Evolutionary conservation across 768 basidiomycete species (phyloP).

Genomic region (Lactarius akahatsu): DNA sequence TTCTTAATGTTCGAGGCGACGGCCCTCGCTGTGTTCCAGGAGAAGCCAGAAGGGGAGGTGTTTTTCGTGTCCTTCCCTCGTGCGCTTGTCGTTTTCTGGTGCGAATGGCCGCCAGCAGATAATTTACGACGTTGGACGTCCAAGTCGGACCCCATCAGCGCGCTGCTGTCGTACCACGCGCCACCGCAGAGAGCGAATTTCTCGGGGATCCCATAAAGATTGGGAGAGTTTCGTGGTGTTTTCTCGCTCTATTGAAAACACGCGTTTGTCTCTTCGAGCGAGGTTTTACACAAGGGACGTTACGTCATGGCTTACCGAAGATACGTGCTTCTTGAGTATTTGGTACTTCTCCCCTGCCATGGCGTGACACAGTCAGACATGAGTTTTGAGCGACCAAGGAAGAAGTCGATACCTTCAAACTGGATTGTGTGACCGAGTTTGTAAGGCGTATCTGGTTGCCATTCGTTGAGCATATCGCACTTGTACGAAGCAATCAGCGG

Average conservation of each 20-base stretch:
- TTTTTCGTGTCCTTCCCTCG: not conserved
- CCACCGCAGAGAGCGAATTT: not conserved
- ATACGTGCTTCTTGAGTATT: constrained; percentile 6
- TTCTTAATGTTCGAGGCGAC: constrained; percentile 1
- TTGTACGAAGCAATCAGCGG: not conserved
- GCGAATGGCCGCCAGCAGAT: not conserved
- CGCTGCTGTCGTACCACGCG: not conserved
- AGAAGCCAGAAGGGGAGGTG: not conserved
- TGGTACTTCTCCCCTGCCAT: constrained; percentile 1
- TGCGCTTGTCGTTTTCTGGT: not conserved
- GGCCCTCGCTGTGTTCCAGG: not conserved
- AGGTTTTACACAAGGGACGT: not conserved
- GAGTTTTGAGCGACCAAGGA: not conserved
- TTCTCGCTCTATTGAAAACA: not conserved
- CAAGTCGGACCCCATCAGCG: not conserved
- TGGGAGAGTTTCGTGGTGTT: not conserved
- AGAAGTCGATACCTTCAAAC: constrained; percentile 7
- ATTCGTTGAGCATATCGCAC: not conserved
- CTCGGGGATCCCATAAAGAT: not conserved
- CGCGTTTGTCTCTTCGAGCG: not conserved
- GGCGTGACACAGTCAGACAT: not conserved
- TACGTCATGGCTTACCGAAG: not conserved
- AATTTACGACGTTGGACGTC: not conserved
- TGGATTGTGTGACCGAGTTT: not conserved
- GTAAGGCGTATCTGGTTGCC: not conserved